These are phyloP conservation scores for Wallacemonas sp. DNA, from an alignment of 208 protist genomes.

Conservation along the genomic window DNA sequence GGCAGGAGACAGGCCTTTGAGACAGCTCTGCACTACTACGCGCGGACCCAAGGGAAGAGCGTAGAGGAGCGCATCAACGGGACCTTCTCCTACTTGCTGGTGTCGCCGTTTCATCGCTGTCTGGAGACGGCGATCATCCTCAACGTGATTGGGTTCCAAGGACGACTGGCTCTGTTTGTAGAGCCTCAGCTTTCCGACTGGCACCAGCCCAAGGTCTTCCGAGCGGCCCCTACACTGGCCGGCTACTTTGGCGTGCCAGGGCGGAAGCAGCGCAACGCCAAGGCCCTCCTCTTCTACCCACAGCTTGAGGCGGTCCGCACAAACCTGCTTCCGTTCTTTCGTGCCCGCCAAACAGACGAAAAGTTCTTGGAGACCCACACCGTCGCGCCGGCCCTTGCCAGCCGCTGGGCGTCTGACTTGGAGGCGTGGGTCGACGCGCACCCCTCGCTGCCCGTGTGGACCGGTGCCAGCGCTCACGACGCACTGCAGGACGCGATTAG, in stretches of 20 bases:
- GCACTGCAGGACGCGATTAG: constrained; percentile 9
- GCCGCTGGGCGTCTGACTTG: constrained; percentile 27
- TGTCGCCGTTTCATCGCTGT: constrained; percentile 85
- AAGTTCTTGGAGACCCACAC: constrained; percentile 22
- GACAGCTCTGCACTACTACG: constrained; percentile 65
- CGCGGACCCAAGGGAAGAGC: constrained; percentile 42
- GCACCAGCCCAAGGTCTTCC: constrained; percentile 77
- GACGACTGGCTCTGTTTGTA: constrained; percentile 70
- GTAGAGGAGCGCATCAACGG: constrained; percentile 66
- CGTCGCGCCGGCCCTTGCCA: constrained; percentile 24
- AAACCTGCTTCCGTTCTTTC: constrained; percentile 57
- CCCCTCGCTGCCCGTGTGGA: constrained; percentile 49
- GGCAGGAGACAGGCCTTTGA: constrained; percentile 81
- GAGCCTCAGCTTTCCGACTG: constrained; percentile 80
- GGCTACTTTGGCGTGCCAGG: constrained; percentile 44
- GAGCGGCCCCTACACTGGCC: constrained; percentile 50
- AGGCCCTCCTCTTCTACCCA: constrained; percentile 29
- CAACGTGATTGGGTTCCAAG: constrained; percentile 78
- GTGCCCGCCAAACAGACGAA: constrained; percentile 27
- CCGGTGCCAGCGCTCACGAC: constrained; percentile 20
- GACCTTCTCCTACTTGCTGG: constrained; percentile 61
- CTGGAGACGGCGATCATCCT: constrained; percentile 80
- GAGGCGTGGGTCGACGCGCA: constrained; percentile 38
- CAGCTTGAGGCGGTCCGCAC: constrained; percentile 47
- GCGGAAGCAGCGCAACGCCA: background rate